Conservation (phyloP, 352 stramenopile species). For the Globisporangium cylindrosporum region DNA sequence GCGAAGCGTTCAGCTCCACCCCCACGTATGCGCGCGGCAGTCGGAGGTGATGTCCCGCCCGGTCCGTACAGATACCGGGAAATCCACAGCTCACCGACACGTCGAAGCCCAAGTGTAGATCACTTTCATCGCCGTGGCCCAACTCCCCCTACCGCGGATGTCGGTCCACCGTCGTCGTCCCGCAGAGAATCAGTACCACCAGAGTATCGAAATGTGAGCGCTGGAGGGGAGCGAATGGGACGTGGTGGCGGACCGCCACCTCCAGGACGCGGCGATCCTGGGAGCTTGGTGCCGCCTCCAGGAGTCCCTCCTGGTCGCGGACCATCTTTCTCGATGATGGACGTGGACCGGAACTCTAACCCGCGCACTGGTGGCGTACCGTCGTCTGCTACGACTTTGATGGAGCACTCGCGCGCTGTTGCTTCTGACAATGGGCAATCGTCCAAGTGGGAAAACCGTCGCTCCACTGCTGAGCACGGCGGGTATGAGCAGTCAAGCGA, state of each 20-base stretch:
- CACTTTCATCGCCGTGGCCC: conserved; percentile 6
- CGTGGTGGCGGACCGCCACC: neutral
- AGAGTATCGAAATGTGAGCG: conserved; percentile 1
- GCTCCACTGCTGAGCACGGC: neutral
- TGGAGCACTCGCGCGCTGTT: conserved; percentile 17
- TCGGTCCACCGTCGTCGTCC: neutral
- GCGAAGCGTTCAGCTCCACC: neutral
- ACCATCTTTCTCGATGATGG: conserved; percentile 61
- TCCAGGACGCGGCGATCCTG: neutral
- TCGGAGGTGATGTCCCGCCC: neutral
- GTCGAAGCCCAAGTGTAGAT: conserved; percentile 4
- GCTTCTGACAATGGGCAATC: conserved; percentile 2
- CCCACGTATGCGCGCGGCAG: neutral
- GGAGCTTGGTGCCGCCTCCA: neutral
- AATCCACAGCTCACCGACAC: neutral
- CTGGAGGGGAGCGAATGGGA: neutral
- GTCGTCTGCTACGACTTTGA: neutral
- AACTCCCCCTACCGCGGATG: neutral
- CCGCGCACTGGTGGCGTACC: conserved; percentile 12
- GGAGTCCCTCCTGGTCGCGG: conserved; percentile 14
- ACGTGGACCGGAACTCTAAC: conserved; percentile 51
- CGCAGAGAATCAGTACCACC: neutral
- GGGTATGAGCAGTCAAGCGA: conserved; percentile 8
- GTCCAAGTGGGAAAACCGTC: conserved; percentile 7
- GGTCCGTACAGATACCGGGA: conserved; percentile 15